Conservation (phyloP, 106 monocot genomes). For the Acanthochlamys bracteata region DNA sequence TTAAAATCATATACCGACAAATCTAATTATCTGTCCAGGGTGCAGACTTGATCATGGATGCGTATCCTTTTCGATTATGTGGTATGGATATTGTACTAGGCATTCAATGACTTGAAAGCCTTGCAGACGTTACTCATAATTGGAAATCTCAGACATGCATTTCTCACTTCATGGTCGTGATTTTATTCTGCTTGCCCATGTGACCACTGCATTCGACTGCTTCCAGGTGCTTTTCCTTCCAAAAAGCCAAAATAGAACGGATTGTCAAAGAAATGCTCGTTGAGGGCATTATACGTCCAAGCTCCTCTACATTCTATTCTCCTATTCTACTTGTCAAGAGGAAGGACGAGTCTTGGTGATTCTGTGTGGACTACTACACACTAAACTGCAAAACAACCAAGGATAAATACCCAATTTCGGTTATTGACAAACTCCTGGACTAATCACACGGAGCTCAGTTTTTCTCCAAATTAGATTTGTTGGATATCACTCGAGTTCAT, state of each 20-base stretch:
- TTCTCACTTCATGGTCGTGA: not conserved
- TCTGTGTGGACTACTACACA: not conserved
- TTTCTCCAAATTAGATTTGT: conserved; percentile 8
- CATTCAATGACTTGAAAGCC: not conserved
- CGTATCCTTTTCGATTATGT: not conserved
- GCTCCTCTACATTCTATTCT: not conserved
- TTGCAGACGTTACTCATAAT: not conserved
- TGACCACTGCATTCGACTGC: not conserved
- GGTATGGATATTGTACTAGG: not conserved
- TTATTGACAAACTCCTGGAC: conserved; percentile 10
- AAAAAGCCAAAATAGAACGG: not conserved
- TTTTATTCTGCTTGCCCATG: not conserved
- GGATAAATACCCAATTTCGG: conserved; percentile 1
- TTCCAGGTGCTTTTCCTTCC: not conserved
- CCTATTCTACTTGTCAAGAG: not conserved
- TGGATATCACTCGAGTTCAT: conserved; percentile 1
- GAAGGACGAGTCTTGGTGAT: not conserved
- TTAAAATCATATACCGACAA: not conserved
- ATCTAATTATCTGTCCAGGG: not conserved
- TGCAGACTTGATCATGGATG: not conserved
- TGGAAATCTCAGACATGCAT: not conserved
- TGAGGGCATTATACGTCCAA: not conserved
- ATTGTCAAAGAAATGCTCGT: not conserved
- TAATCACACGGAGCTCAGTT: not conserved
- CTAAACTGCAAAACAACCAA: not conserved